These are phyloP conservation scores for Blepharisma stoltei DNA, from an alignment of 73 alveolate genomes.

Conservation along the genomic window DNA sequence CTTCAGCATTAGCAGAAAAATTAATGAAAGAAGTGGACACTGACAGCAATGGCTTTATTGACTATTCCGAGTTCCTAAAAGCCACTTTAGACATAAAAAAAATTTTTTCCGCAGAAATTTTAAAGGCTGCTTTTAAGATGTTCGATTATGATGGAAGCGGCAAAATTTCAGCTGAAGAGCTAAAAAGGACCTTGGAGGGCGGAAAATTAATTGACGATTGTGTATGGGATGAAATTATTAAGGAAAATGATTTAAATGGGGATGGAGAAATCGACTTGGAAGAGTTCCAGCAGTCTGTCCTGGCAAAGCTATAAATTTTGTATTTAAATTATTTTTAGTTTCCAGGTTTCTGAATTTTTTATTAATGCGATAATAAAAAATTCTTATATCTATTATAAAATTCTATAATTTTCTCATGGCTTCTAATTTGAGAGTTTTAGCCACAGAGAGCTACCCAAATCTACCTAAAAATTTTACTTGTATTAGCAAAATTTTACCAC, in stretches of 20 bases:
- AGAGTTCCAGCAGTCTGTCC: too few species aligned
- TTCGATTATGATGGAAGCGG: slow-evolving; percentile 58
- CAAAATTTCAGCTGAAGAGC: slow-evolving; percentile 44
- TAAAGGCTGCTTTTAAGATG: slow-evolving; percentile 51
- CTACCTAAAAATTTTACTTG: too few species aligned
- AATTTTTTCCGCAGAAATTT: slow-evolving; percentile 40
- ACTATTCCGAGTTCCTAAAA: slow-evolving; percentile 12
- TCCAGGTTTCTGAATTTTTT: too few species aligned
- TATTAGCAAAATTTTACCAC: too few species aligned
- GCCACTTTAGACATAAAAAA: not conserved
- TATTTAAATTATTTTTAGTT: too few species aligned
- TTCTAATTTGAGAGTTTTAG: too few species aligned
- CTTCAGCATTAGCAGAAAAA: slow-evolving; percentile 43
- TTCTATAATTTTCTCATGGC: too few species aligned
- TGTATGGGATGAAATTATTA: slow-evolving; percentile 44
- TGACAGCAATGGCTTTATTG: slow-evolving; percentile 43
- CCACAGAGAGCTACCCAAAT: too few species aligned
- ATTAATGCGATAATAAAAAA: too few species aligned
- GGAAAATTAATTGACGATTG: slow-evolving; percentile 35
- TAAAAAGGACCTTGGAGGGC: slow-evolving; percentile 33
- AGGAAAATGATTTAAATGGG: slow-evolving; percentile 47
- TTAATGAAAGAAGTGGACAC: slow-evolving; percentile 42
- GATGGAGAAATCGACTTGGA: slow-evolving; percentile 35
- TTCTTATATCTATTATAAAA: too few species aligned
- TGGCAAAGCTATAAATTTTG: too few species aligned